Percentiles rank a stretch among this genome's conserved stretches.
These are phyloP conservation scores for Elsinoe fawcettii DNA, from an alignment of 2,329 filamentous ascomycete genomes.

Conservation along the genomic window DNA sequence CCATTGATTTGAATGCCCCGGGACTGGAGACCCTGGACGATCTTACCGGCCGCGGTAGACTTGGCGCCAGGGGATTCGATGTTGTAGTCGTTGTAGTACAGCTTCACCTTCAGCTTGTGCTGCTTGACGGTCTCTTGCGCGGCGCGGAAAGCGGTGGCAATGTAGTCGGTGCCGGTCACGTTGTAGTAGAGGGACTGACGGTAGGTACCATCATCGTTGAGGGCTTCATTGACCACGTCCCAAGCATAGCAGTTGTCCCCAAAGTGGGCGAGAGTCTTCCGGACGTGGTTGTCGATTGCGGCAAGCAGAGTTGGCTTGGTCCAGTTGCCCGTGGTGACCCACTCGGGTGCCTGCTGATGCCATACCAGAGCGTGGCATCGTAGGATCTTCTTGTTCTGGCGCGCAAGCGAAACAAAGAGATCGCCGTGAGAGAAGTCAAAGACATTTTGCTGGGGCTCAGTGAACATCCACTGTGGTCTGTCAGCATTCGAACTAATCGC, in stretches of 20 bases:
- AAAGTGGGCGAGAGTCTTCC: conserved; percentile 50
- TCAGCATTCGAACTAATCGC: not conserved
- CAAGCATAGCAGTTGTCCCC: conserved; percentile 54
- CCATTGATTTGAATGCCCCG: conserved; percentile 48
- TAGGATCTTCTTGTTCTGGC: conserved; percentile 40
- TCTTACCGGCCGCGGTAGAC: conserved; percentile 26
- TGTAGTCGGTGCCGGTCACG: conserved; percentile 49
- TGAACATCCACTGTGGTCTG: conserved; percentile 51
- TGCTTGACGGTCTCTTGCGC: conserved; percentile 47
- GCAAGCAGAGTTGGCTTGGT: conserved; percentile 50
- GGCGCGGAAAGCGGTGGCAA: conserved; percentile 51
- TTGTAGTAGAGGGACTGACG: conserved; percentile 48
- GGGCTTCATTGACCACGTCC: conserved; percentile 60
- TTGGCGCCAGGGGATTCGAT: conserved; percentile 50
- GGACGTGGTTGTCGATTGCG: conserved; percentile 54
- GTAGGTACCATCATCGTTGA: conserved; percentile 50
- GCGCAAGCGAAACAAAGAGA: conserved; percentile 34
- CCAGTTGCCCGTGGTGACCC: conserved; percentile 46
- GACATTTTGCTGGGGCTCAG: conserved; percentile 47
- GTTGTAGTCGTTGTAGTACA: conserved; percentile 60
- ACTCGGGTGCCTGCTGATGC: conserved; percentile 48
- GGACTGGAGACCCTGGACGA: conserved; percentile 31
- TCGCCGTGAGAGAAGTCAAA: conserved; percentile 56
- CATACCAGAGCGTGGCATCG: conserved; percentile 56
- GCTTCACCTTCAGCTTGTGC: conserved; percentile 48